phyloP scores from a whole-genome alignment of 345 rosid genomes.

The Eutrema japonicum region DNA sequence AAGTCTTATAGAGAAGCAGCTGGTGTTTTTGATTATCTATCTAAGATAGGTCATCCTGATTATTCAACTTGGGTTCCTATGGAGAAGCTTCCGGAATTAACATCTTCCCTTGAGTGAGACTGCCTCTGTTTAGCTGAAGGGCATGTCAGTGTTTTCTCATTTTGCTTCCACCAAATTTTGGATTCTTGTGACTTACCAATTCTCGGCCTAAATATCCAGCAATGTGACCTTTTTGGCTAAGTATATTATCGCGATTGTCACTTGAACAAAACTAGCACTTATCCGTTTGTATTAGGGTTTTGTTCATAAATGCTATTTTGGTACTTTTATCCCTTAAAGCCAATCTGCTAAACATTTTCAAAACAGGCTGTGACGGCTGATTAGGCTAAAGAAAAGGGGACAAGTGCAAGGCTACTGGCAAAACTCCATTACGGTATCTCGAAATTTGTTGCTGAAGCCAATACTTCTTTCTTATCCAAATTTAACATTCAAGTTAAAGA shows the following conservation, averaged over 20 bases:
- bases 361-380: slow-evolving; percentile 15
- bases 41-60: neutral
- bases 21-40: slow-evolving; percentile 5
- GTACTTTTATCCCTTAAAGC: too few species aligned
- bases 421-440: slow-evolving; percentile 16
- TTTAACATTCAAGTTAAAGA: slow-evolving; percentile 4
- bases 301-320: too few species aligned
- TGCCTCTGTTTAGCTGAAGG: slow-evolving; percentile 18
- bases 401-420: slow-evolving; percentile 15
- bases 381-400: slow-evolving; percentile 20
- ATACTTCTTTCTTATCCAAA: slow-evolving; percentile 2
- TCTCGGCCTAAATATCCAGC: neutral
- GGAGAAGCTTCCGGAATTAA: slow-evolving; percentile 1
- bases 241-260: too few species aligned
- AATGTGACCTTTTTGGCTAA: neutral
- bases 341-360: neutral
- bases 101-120: slow-evolving; percentile 16
- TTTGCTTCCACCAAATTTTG: neutral
- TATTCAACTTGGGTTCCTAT: neutral
- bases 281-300: too few species aligned
- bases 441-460: slow-evolving; percentile 17
- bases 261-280: too few species aligned
- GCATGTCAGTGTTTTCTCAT: slow-evolving; percentile 15
- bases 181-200: neutral
- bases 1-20: slow-evolving; percentile 18